These are phyloP conservation scores for Tolypocladium pustulatum DNA, from an alignment of 2,329 filamentous ascomycete species.

Conservation along the genomic window DNA sequence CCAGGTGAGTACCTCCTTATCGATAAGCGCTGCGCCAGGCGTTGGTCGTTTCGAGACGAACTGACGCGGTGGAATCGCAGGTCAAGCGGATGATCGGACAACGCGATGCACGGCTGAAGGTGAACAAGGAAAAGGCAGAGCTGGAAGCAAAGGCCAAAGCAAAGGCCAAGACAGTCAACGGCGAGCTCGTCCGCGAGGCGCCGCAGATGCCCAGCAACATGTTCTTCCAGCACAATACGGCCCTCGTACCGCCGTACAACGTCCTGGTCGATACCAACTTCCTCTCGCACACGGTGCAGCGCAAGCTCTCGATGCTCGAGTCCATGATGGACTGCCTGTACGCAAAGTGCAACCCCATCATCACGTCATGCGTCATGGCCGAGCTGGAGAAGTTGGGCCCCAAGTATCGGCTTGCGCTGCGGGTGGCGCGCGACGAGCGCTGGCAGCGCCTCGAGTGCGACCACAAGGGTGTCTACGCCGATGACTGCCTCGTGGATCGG, in stretches of 20 bases:
- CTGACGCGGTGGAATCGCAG: slow-evolving; percentile 18
- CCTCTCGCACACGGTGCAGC: slow-evolving; percentile 78
- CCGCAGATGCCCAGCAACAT: slow-evolving; percentile 73
- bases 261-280: slow-evolving; percentile 86
- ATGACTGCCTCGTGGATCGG: slow-evolving; percentile 75
- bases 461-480: slow-evolving; percentile 74
- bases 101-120: slow-evolving; percentile 70
- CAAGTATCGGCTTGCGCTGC: slow-evolving; percentile 77
- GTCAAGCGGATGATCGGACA: slow-evolving; percentile 78
- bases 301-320: slow-evolving; percentile 79
- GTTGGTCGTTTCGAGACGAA: not conserved
- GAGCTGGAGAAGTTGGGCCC: slow-evolving; percentile 83
- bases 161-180: slow-evolving; percentile 38
- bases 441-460: slow-evolving; percentile 82
- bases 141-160: slow-evolving; percentile 46
- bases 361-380: slow-evolving; percentile 67
- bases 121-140: slow-evolving; percentile 63
- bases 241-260: slow-evolving; percentile 56
- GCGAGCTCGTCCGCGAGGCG: slow-evolving; percentile 64
- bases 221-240: slow-evolving; percentile 84
- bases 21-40: slow-evolving; percentile 12
- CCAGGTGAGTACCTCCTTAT: slow-evolving; percentile 31
- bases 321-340: slow-evolving; percentile 91
- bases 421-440: slow-evolving; percentile 80
- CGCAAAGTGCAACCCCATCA: slow-evolving; percentile 80